Base-by-base conservation (phyloP, 2,329 filamentous ascomycete species). In the Colletotrichum sp. region DNA sequence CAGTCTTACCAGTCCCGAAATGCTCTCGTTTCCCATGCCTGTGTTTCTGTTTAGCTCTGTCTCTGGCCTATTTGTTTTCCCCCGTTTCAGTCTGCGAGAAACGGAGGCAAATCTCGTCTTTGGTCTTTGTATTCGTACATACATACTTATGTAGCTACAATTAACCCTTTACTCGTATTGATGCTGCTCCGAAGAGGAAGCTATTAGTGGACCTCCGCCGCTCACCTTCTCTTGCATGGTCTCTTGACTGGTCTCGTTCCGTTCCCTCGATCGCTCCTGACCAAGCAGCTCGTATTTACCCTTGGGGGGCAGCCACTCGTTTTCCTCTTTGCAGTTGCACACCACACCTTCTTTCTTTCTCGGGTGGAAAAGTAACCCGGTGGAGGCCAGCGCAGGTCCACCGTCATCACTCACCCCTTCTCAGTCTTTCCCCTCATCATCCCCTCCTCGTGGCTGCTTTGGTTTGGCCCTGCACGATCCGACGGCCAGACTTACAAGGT, bases 1-100 rank as follows among this genome's bases (percentile, higher is more conserved):
- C 62, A 38, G 73, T 75, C 73, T 75, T 65, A 73, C 73, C 73
- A 68, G 64, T 56, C 73, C 73, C 69, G 56, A 68, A 67, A 68
- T 30, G 72, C 38, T 38, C 61, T 52, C 72, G 61, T 38, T 28
- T 64, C 26, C 28, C 56, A 73, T 72, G 34, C 62, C 61, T 61
- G 36, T 64, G 61, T 64, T 24, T 38, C 61, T 38, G 61, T 28
- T 34, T 64, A 38, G 34, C 61, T 64, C 34, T 64, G 34, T 36
- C 13, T 58, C 48, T 74, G 66, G 61, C 61, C 68, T 61, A 61
- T 66, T 65, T 75, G 60, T 52, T 68, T 73, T 61, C 34, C 34
- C 70, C 56, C 56, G 34, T 52, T 48, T 58, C 56, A 68, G 32
- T 60, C 62, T 18, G 36, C 30, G 38, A 67, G n/a, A 67, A 64